phyloP scores from a whole-genome alignment of 108 stramenopile genomes.

The Fragilariopsis cylindrus region DNA sequence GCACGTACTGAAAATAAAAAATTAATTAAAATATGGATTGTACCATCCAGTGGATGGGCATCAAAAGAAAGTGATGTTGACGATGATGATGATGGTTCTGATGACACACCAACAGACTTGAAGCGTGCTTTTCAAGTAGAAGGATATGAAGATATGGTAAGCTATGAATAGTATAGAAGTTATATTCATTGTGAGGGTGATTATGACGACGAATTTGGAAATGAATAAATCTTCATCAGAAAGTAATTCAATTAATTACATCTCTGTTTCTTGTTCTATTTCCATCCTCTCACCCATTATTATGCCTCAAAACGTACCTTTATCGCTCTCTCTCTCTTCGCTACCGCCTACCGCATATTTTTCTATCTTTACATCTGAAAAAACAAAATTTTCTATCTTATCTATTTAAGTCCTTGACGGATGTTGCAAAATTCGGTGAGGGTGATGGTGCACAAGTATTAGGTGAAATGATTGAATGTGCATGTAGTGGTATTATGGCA shows the following conservation, averaged over 20 bases:
- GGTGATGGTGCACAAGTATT: slow-evolving; percentile 35
- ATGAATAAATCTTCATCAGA: too few relatives aligned
- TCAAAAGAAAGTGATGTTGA: slow-evolving; percentile 30
- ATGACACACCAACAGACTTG: slow-evolving; percentile 15
- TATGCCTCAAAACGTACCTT: too few relatives aligned
- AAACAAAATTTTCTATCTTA: not conserved
- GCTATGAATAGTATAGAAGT: not conserved
- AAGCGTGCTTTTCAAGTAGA: slow-evolving; percentile 51
- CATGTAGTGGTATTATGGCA: slow-evolving; percentile 75
- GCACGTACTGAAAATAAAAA: slow-evolving; percentile 31
- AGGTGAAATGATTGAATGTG: slow-evolving; percentile 70
- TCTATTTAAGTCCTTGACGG: slow-evolving; percentile 34
- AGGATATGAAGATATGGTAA: slow-evolving; percentile 24
- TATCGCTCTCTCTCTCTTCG: too few relatives aligned
- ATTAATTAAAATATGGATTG: slow-evolving; percentile 39
- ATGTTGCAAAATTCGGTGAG: slow-evolving; percentile 56
- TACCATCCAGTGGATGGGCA: slow-evolving; percentile 55
- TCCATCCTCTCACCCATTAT: too few relatives aligned
- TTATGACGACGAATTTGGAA: too few relatives aligned
- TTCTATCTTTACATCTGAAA: not conserved
- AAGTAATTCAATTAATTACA: too few relatives aligned
- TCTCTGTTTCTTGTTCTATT: too few relatives aligned
- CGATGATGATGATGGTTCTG: slow-evolving; percentile 19
- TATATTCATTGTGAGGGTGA: too few relatives aligned
- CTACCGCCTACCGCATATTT: too few relatives aligned